Conservation (phyloP, 495 filamentous ascomycete species). For the Hyaloscypha bicolor region DNA sequence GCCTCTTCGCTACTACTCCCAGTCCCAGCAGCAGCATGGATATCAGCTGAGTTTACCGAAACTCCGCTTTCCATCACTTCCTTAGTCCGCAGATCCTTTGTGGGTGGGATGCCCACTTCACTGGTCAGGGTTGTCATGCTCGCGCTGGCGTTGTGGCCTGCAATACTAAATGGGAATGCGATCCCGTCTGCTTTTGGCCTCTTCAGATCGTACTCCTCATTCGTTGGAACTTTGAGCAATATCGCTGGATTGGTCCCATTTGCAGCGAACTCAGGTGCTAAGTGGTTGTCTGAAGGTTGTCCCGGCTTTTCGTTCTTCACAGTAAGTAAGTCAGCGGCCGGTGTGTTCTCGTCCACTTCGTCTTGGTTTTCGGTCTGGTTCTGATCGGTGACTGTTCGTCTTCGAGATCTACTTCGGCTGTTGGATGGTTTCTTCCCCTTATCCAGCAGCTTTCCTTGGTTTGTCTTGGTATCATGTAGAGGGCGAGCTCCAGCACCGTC, state of each 20-base stretch:
- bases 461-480: slow-evolving; percentile 35
- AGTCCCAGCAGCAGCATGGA: not conserved
- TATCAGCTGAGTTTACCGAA: not conserved
- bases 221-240: slow-evolving; percentile 24
- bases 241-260: slow-evolving; percentile 6
- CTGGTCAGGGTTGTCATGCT: slow-evolving; percentile 54
- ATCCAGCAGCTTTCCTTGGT: slow-evolving; percentile 38
- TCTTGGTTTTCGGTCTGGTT: slow-evolving; percentile 33
- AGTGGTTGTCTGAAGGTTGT: not conserved
- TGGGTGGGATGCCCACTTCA: slow-evolving; percentile 16
- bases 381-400: slow-evolving; percentile 45
- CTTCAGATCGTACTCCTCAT: slow-evolving; percentile 42
- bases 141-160: slow-evolving; percentile 50
- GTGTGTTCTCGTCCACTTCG: slow-evolving; percentile 37
- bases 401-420: slow-evolving; percentile 40
- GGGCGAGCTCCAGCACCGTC: slow-evolving; percentile 42
- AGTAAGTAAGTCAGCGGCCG: slow-evolving; percentile 37
- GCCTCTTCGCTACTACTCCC: not conserved
- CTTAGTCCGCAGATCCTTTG: slow-evolving; percentile 18
- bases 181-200: slow-evolving; percentile 50
- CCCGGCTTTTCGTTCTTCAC: slow-evolving; percentile 16
- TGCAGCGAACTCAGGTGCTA: slow-evolving; percentile 15
- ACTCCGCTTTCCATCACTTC: slow-evolving; percentile 22
- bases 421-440: slow-evolving; percentile 14
- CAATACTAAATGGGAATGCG: slow-evolving; percentile 53